Evolutionary conservation across 164 flowering plant species (phyloP).

Genomic region (Sextonia rubra): DNA sequence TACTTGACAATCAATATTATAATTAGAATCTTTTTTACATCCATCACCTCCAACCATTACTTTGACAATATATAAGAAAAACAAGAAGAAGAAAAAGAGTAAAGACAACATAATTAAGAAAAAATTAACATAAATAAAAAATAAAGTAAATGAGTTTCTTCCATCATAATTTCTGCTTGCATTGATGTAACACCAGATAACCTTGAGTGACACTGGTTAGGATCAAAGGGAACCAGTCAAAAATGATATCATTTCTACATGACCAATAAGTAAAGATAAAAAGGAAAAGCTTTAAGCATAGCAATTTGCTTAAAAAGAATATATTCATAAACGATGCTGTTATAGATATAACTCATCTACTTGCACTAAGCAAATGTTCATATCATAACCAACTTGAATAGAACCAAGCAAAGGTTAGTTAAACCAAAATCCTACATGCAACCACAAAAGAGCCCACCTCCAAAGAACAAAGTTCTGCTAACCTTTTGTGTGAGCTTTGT

Average conservation of each 20-base stretch:
- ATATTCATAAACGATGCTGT: neutral
- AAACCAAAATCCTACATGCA: neutral
- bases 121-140: neutral
- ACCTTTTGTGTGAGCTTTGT: slow-evolving; percentile 25
- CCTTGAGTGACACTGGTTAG: neutral
- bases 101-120: neutral
- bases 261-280: neutral
- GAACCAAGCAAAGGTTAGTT: too few relatives aligned
- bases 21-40: too few relatives aligned
- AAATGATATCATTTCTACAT: neutral
- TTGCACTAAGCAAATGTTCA: too few relatives aligned
- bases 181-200: too few relatives aligned
- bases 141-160: neutral
- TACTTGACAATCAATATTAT: too few relatives aligned
- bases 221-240: neutral
- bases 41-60: neutral
- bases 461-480: slow-evolving; percentile 21
- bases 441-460: slow-evolving; percentile 13
- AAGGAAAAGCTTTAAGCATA: neutral
- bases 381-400: too few relatives aligned
- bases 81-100: too few relatives aligned
- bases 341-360: neutral
- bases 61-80: neutral
- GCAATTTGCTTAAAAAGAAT: neutral
- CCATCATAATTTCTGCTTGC: neutral